phyloP scores from a whole-genome alignment of 192 early-diverging fungal genomes.

The Backusella psychrophila region DNA sequence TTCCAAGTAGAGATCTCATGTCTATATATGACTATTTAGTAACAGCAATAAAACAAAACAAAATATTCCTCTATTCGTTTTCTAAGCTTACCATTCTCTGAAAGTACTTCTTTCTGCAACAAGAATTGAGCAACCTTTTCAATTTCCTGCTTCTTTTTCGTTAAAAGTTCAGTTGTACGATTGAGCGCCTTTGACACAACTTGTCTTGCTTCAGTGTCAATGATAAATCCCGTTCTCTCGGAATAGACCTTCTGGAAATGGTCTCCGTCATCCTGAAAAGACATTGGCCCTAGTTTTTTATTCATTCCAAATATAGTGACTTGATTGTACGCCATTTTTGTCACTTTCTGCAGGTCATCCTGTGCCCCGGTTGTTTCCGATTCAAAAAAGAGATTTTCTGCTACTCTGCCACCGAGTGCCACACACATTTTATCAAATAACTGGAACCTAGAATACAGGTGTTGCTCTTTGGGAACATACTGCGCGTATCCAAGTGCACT shows the following conservation, averaged over 20 bases:
- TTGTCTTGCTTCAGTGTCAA: conserved; percentile 93
- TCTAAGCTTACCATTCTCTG: conserved; percentile 62
- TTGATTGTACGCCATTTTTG: conserved; percentile 94
- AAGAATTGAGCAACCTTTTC: conserved; percentile 90
- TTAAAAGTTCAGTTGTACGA: conserved; percentile 80
- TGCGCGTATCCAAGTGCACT: conserved; percentile 98
- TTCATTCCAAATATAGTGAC: conserved; percentile 96
- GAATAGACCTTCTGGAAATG: conserved; percentile 92
- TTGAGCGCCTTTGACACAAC: conserved; percentile 80
- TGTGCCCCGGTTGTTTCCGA: conserved; percentile 92
- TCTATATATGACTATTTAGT: too few species aligned
- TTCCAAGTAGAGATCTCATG: too few species aligned
- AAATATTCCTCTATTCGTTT: too few species aligned
- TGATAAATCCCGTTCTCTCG: conserved; percentile 90
- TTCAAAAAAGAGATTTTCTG: conserved; percentile 91
- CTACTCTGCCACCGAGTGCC: conserved; percentile 80
- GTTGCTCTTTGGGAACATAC: conserved; percentile 97
- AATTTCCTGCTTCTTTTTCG: conserved; percentile 78
- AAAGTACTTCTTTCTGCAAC: conserved; percentile 95
- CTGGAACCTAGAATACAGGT: conserved; percentile 89
- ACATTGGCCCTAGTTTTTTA: conserved; percentile 79
- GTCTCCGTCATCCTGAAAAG: conserved; percentile 63
- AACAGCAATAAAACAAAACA: too few species aligned
- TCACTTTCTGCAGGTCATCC: conserved; percentile 98
- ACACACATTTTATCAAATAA: conserved; percentile 91